phyloP scores from a whole-genome alignment of 2,329 filamentous ascomycete species.

The Fusarium humuli region DNA sequence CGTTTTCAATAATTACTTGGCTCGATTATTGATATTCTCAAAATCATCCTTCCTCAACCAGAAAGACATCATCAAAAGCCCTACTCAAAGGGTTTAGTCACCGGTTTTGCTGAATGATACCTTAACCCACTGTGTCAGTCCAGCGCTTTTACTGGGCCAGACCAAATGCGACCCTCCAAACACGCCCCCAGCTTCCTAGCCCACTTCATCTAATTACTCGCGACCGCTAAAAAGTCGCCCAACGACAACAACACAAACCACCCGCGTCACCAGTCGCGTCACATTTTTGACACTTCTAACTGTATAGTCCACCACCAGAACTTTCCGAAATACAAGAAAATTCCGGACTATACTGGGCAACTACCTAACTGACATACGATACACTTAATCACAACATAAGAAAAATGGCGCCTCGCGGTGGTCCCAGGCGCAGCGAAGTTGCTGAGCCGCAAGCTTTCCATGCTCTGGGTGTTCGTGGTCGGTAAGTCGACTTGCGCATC shows the following conservation, averaged over 20 bases:
- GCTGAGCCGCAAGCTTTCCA: conserved; percentile 50
- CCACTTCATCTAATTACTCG: conserved; percentile 28
- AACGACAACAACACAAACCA: conserved; percentile 37
- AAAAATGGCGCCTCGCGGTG: conserved; percentile 52
- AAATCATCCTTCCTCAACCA: neutral
- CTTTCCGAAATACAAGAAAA: neutral
- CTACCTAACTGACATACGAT: neutral
- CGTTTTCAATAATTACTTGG: neutral
- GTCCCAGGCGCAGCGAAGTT: conserved; percentile 46
- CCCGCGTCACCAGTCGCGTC: conserved; percentile 43
- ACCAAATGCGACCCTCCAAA: conserved; percentile 21
- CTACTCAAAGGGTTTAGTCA: neutral
- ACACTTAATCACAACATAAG: neutral
- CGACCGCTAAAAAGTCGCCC: conserved; percentile 31
- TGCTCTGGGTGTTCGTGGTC: conserved; percentile 53
- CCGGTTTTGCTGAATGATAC: neutral
- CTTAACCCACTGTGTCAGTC: conserved; percentile 5
- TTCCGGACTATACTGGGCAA: neutral
- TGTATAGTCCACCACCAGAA: conserved; percentile 21
- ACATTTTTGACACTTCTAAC: conserved; percentile 20
- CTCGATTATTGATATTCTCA: neutral
- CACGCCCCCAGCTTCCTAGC: conserved; percentile 32
- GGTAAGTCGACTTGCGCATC: conserved; percentile 48
- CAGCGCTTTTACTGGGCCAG: conserved; percentile 18
- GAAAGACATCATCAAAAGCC: neutral